Percentiles rank a stretch among this genome's conserved stretches.
These are phyloP conservation scores for Dunaliella primolecta DNA, from an alignment of 139 green algal genomes.

Conservation along the genomic window DNA sequence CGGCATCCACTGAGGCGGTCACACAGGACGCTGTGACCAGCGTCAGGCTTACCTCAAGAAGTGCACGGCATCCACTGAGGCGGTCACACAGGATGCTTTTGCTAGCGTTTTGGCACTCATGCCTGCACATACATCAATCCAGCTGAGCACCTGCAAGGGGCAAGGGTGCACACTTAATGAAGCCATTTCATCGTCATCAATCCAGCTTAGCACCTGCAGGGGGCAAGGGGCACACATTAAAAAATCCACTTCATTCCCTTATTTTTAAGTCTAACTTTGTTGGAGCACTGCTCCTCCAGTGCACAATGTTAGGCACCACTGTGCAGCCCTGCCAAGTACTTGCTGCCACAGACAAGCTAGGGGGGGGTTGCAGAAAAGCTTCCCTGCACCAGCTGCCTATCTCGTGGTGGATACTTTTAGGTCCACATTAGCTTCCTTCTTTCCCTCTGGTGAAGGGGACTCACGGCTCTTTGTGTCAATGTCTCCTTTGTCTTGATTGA, in stretches of 20 bases:
- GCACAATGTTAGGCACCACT: not conserved
- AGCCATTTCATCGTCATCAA: not conserved
- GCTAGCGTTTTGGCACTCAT: constrained; percentile 78
- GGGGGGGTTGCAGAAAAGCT: not conserved
- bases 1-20: constrained; percentile 45
- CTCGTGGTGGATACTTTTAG: no score
- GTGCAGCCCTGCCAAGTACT: not conserved
- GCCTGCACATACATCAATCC: constrained; percentile 81
- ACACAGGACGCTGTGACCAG: constrained; percentile 69
- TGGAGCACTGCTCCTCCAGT: not conserved
- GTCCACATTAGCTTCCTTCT: no score
- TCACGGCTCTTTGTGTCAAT: no score
- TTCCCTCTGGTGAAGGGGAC: no score
- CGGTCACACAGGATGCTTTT: constrained; percentile 68
- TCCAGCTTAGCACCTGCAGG: not conserved
- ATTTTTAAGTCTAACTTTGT: not conserved
- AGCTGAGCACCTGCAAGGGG: constrained; percentile 65
- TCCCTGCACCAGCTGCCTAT: not conserved
- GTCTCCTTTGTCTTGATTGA: no score
- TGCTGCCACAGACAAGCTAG: not conserved
- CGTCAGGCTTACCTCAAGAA: constrained; percentile 33
- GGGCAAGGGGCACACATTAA: not conserved
- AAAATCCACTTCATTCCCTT: not conserved
- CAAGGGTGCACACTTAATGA: not conserved
- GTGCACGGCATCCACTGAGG: constrained; percentile 24